Conservation (phyloP, 1,139 yeast species). For the Lodderomyces pseudojiufengensis region DNA sequence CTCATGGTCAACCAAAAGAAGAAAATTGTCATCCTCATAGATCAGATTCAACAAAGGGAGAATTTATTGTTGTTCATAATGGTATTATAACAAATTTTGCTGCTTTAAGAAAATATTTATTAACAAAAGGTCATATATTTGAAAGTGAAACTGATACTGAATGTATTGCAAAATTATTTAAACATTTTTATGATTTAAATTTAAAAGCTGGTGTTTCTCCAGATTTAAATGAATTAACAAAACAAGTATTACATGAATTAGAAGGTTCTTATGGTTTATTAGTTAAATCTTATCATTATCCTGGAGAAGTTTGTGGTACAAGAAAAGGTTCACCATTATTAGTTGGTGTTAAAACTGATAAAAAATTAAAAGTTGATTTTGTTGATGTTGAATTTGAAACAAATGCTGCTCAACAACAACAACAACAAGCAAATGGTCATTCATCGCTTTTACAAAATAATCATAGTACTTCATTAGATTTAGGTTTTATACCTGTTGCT, state of each 20-base stretch:
- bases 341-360: constrained; percentile 95
- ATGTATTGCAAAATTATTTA: constrained; percentile 92
- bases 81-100: constrained; percentile 97
- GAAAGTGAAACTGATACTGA: constrained; percentile 97
- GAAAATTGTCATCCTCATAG: constrained; percentile 95
- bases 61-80: constrained; percentile 92
- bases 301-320: constrained; percentile 94
- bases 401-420: constrained; percentile 12
- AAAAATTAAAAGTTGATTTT: constrained; percentile 92
- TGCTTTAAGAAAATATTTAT: constrained; percentile 78
- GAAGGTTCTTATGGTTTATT: constrained; percentile 98
- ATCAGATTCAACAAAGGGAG: constrained; percentile 67
- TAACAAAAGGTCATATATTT: constrained; percentile 75
- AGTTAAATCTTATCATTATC: constrained; percentile 88
- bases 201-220: constrained; percentile 43
- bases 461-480: constrained; percentile 15
- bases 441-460: constrained; percentile 6
- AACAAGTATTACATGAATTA: constrained; percentile 86
- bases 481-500: constrained; percentile 36
- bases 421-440: constrained; percentile 18
- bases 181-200: constrained; percentile 84
- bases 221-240: constrained; percentile 89
- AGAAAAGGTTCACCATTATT: constrained; percentile 97
- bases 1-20: constrained; percentile 91
- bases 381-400: constrained; percentile 96